A percentile compares a stretch with the other conserved stretches of the same genome.
Evolutionary conservation across 805 yeast genomes (phyloP).

Genomic region (Kazachstania psychrophila): DNA sequence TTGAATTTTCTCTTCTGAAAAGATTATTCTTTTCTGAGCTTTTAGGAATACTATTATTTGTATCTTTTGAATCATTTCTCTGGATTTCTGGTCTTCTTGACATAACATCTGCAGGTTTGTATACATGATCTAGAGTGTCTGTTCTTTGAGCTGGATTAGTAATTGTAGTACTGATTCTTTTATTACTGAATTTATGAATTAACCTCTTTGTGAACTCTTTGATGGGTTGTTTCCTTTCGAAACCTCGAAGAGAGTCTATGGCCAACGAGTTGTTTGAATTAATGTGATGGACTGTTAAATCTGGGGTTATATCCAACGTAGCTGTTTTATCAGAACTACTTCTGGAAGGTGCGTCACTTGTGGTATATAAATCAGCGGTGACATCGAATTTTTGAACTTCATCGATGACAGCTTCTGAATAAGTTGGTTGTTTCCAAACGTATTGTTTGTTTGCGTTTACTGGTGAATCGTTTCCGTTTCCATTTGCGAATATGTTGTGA

Average conservation of each 20-base stretch:
- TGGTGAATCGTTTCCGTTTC: not conserved
- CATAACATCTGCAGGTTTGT: too few relatives aligned
- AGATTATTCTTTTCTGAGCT: not conserved
- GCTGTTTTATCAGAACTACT: not conserved
- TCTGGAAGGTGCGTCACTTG: not conserved
- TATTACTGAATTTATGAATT: slow-evolving; percentile 2
- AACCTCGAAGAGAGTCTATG: slow-evolving; percentile 20
- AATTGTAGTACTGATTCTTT: too few relatives aligned
- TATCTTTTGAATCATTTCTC: not conserved
- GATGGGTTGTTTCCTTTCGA: slow-evolving; percentile 16
- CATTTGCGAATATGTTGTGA: too few relatives aligned
- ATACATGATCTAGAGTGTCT: too few relatives aligned
- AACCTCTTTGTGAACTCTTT: slow-evolving; percentile 20
- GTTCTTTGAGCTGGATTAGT: too few relatives aligned
- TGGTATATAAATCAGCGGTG: slow-evolving; percentile 16
- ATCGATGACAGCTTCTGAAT: slow-evolving; percentile 19
- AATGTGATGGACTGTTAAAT: too few relatives aligned
- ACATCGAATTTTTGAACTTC: slow-evolving; percentile 19
- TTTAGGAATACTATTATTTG: too few relatives aligned
- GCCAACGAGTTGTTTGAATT: slow-evolving; percentile 18
- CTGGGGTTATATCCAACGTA: not conserved
- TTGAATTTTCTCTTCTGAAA: not conserved
- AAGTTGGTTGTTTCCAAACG: slow-evolving; percentile 24
- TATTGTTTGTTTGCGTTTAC: slow-evolving; percentile 5
- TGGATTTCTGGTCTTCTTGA: too few relatives aligned